phyloP scores from a whole-genome alignment of 164 flowering plant species.

The Paratinospora sagittata region DNA sequence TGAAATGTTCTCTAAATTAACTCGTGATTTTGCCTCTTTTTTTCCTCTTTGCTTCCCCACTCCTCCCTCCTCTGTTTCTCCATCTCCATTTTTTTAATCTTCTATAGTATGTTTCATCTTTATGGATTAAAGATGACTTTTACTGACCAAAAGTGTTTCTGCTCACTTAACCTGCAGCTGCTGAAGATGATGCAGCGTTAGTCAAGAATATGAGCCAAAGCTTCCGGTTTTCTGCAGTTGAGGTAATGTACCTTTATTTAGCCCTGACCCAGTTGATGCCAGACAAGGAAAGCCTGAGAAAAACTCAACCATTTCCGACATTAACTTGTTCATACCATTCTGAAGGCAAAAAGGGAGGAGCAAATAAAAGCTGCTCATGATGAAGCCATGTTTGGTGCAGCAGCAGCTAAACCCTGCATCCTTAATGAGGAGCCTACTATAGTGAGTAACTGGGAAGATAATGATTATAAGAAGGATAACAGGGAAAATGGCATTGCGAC shows the following conservation, averaged over 20 bases:
- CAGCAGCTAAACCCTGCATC: conserved; percentile 26
- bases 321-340: conserved; percentile 5
- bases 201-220: conserved; percentile 72
- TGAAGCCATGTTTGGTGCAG: conserved; percentile 80
- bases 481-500: conserved; percentile 20
- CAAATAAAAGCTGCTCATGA: conserved; percentile 74
- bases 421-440: conserved; percentile 26
- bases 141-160: conserved; percentile 1
- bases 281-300: neutral
- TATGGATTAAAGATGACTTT: neutral
- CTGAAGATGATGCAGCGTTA: conserved; percentile 69
- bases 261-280: neutral
- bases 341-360: conserved; percentile 68
- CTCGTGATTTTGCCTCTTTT: neutral
- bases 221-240: conserved; percentile 73
- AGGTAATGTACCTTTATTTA: conserved; percentile 35
- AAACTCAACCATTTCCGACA: neutral
- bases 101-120: too few relatives aligned
- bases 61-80: too few relatives aligned
- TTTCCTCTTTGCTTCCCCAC: too few relatives aligned
- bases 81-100: too few relatives aligned
- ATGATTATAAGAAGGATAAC: conserved; percentile 16
- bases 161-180: conserved; percentile 40
- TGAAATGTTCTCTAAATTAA: neutral
- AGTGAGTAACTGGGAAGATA: conserved; percentile 23